Conservation (phyloP, 805 yeast genomes). For the Hagleromyces aurorensis region DNA sequence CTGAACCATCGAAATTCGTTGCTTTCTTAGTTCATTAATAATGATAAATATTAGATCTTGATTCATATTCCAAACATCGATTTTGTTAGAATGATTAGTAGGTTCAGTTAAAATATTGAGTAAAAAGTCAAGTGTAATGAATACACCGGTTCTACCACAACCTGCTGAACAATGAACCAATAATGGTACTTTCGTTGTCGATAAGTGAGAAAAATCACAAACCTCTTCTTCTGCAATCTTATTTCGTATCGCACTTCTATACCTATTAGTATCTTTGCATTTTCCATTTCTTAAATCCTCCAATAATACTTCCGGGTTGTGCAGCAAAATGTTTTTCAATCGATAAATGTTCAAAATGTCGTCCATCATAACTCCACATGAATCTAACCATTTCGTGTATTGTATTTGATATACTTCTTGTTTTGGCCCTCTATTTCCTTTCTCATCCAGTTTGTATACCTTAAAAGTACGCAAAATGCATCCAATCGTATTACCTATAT, state of each 20-base stretch:
- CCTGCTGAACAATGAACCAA: conserved; percentile 94
- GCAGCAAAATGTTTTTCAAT: conserved; percentile 26
- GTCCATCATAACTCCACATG: conserved; percentile 46
- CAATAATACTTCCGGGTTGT: conserved; percentile 10
- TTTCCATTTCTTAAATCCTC: conserved; percentile 10
- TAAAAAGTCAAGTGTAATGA: conserved; percentile 54
- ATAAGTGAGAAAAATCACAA: conserved; percentile 1
- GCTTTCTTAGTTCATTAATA: conserved; percentile 56
- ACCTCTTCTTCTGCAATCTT: conserved; percentile 22
- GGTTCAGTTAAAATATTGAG: conserved; percentile 30
- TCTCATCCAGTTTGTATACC: conserved; percentile 11
- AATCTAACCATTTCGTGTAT: conserved; percentile 77
- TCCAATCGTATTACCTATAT: conserved; percentile 27
- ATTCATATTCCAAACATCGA: conserved; percentile 36
- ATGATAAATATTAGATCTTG: conserved; percentile 52
- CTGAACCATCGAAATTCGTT: conserved; percentile 73
- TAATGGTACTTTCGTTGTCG: conserved; percentile 35
- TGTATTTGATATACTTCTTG: conserved; percentile 61
- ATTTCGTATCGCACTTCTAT: conserved; percentile 6
- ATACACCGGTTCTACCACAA: conserved; percentile 92
- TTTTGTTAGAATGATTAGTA: conserved; percentile 29
- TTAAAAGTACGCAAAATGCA: conserved; percentile 30
- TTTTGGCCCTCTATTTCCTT: conserved; percentile 29
- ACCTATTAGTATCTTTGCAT: conserved; percentile 7
- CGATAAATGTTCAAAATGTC: conserved; percentile 28